Conservation (phyloP, 208 protist species). For the Paratrypanosoma confusum region DNA sequence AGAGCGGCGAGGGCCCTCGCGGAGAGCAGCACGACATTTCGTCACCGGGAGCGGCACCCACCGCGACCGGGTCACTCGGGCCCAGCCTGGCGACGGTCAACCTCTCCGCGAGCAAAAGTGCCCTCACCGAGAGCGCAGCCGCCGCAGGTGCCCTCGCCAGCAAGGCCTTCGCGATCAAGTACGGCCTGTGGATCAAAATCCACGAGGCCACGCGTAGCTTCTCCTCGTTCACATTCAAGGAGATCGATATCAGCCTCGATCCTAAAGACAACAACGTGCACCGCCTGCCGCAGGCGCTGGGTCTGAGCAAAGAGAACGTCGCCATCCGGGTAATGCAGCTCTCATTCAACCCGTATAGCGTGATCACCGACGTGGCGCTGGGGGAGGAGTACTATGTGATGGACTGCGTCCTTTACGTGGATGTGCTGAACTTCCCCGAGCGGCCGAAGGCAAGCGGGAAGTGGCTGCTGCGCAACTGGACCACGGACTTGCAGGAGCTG, state of each 20-base stretch:
- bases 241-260: slow-evolving; percentile 72
- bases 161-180: slow-evolving; percentile 65
- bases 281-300: slow-evolving; percentile 76
- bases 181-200: slow-evolving; percentile 84
- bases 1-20: too few relatives aligned
- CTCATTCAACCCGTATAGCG: slow-evolving; percentile 67
- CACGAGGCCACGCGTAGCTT: slow-evolving; percentile 81
- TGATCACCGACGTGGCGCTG: slow-evolving; percentile 14
- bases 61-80: too few relatives aligned
- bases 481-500: slow-evolving; percentile 45
- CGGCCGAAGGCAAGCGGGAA: slow-evolving; percentile 55
- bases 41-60: too few relatives aligned
- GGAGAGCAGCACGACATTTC: too few relatives aligned
- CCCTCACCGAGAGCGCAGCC: too few relatives aligned
- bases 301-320: slow-evolving; percentile 84
- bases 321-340: slow-evolving; percentile 80
- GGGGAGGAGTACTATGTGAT: slow-evolving; percentile 73
- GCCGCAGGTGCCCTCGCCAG: too few relatives aligned
- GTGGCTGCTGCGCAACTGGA: slow-evolving; percentile 71
- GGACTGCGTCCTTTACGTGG: slow-evolving; percentile 76
- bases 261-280: slow-evolving; percentile 59
- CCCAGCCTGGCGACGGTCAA: too few relatives aligned
- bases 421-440: slow-evolving; percentile 71
- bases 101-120: too few relatives aligned
- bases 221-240: slow-evolving; percentile 57